Evolutionary conservation across 441 rosid genomes (phyloP).

Genomic region (Eutrema salsugineum): DNA sequence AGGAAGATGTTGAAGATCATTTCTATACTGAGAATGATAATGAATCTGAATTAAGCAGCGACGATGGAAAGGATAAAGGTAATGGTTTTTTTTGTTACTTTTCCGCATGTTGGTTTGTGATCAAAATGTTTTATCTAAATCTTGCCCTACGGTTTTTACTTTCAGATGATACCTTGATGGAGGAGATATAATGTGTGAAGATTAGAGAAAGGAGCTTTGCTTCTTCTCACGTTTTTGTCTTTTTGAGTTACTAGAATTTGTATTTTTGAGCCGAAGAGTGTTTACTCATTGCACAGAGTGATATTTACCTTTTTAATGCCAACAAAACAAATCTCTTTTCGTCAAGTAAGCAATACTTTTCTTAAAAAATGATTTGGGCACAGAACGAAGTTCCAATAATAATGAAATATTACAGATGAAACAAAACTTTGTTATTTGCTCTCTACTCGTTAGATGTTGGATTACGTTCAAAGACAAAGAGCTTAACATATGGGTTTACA

Average conservation of each 20-base stretch:
- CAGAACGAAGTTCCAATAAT: not conserved
- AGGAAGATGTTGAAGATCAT: slow-evolving; percentile 52
- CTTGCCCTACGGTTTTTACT: not conserved
- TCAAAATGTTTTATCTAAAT: not conserved
- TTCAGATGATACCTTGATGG: slow-evolving; percentile 28
- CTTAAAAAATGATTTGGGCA: not conserved
- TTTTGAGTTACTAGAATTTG: not conserved
- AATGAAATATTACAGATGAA: not conserved
- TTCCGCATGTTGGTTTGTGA: not conserved
- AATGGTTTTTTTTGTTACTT: not conserved
- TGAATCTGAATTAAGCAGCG: slow-evolving; percentile 74
- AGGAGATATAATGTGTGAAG: slow-evolving; percentile 4
- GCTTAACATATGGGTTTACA: not conserved
- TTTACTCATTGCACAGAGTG: not conserved
- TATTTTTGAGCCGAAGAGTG: not conserved
- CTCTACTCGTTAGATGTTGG: not conserved
- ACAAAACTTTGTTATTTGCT: not conserved
- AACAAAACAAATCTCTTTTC: not conserved
- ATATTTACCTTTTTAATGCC: not conserved
- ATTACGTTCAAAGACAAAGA: not conserved
- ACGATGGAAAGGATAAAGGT: slow-evolving; percentile 41
- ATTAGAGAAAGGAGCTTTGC: not conserved
- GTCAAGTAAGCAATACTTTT: not conserved
- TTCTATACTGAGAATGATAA: slow-evolving; percentile 55
- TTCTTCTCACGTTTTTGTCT: not conserved